These are phyloP conservation scores for Russula virescens DNA, from an alignment of 768 basidiomycete species.

Conservation along the genomic window DNA sequence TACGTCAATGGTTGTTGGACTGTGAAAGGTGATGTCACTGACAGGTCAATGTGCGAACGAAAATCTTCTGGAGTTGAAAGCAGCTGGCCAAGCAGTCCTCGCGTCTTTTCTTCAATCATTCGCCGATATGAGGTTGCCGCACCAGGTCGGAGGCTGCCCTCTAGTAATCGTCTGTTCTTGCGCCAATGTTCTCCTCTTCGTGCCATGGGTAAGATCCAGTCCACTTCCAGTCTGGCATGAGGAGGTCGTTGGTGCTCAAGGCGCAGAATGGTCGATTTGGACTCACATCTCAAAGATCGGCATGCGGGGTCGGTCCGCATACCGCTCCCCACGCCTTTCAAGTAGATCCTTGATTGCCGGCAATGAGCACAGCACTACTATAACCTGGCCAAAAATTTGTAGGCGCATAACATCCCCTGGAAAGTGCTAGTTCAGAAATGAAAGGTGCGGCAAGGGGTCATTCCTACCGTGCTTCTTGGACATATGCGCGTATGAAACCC, in stretches of 20 bases:
- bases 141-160: conserved; percentile 4
- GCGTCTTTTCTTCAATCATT: conserved; percentile 6
- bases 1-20: background rate
- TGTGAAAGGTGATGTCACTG: background rate
- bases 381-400: background rate
- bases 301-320: conserved; percentile 5
- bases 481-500: background rate
- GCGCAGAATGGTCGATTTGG: no score
- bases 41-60: background rate
- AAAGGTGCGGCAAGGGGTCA: no score
- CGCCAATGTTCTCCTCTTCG: background rate
- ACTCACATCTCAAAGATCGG: conserved; percentile 5
- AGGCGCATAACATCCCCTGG: background rate
- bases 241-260: background rate
- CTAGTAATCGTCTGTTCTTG: background rate
- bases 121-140: background rate
- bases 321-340: conserved; percentile 4
- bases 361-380: conserved; percentile 1
- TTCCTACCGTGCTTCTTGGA: background rate
- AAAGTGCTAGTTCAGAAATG: background rate
- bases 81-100: background rate
- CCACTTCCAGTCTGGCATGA: background rate
- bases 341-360: conserved; percentile 6
- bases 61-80: background rate
- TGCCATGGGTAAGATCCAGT: background rate